Evolutionary conservation across 208 protist species (phyloP).

Genomic region (Wallacemonas sp.): DNA sequence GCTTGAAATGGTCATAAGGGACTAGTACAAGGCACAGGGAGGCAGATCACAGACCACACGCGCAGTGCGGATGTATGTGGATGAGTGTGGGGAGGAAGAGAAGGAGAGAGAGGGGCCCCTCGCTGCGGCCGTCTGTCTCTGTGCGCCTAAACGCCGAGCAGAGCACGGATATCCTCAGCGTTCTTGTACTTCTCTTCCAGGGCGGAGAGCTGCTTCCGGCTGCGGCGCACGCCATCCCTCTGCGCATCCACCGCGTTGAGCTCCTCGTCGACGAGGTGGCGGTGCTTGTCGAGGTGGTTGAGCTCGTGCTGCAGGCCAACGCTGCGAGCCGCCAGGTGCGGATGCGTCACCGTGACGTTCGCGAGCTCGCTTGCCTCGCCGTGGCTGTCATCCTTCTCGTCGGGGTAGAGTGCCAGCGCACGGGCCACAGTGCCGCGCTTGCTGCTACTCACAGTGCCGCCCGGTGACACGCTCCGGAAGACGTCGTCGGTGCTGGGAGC

Average conservation of each 20-base stretch:
- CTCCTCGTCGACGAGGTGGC: slow-evolving; percentile 45
- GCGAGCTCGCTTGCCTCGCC: neutral
- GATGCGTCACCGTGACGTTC: slow-evolving; percentile 53
- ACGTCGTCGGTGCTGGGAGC: slow-evolving; percentile 3
- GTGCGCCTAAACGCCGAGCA: slow-evolving; percentile 20
- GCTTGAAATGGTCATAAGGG: no score
- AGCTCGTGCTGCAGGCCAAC: slow-evolving; percentile 64
- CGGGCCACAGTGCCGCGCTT: neutral
- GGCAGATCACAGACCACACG: neutral
- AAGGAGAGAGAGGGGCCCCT: slow-evolving; percentile 17
- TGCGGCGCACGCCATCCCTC: slow-evolving; percentile 36
- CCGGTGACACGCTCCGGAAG: slow-evolving; percentile 4
- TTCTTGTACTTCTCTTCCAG: slow-evolving; percentile 66
- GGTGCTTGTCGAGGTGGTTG: slow-evolving; percentile 52
- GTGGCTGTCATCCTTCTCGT: slow-evolving; percentile 1
- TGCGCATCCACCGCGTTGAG: slow-evolving; percentile 49
- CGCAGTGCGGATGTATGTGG: no score
- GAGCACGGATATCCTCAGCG: slow-evolving; percentile 44
- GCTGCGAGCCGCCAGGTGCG: slow-evolving; percentile 54
- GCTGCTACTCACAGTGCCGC: neutral
- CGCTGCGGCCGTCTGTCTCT: no score
- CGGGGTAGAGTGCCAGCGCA: neutral
- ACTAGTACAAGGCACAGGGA: neutral
- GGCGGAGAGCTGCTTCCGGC: slow-evolving; percentile 28
- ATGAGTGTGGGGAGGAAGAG: slow-evolving; percentile 11